phyloP scores from a whole-genome alignment of 192 early-diverging fungal genomes.

The Powellomyces hirtus region DNA sequence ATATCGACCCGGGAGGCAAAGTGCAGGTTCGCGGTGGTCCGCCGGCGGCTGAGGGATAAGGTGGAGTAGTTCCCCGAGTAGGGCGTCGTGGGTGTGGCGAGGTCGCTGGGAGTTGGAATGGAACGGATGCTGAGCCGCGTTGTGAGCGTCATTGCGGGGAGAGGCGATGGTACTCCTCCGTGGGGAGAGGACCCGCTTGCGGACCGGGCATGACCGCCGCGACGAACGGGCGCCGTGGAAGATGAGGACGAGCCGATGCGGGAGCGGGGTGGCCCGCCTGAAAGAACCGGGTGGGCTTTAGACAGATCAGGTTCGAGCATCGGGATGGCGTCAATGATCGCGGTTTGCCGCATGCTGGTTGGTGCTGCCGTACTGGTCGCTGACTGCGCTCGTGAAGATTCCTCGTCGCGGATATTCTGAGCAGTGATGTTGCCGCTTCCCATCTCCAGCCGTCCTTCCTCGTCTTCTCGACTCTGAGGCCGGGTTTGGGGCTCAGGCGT shows the following conservation, averaged over 20 bases:
- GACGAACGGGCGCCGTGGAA: neutral
- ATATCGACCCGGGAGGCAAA: neutral
- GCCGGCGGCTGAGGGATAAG: conserved; percentile 1
- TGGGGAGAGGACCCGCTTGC: neutral
- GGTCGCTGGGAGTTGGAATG: conserved; percentile 1
- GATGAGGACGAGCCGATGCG: neutral
- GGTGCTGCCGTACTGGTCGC: neutral
- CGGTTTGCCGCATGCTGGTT: neutral
- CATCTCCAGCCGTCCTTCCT: neutral
- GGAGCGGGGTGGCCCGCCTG: too few species aligned
- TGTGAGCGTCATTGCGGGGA: neutral
- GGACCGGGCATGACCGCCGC: neutral
- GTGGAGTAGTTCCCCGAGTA: neutral
- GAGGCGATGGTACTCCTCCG: neutral
- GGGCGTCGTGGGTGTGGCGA: neutral
- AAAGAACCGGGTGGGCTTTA: neutral
- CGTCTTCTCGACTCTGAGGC: neutral
- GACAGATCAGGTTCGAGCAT: conserved; percentile 5
- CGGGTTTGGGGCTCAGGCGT: neutral
- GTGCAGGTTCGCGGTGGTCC: neutral
- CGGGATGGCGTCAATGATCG: conserved; percentile 5
- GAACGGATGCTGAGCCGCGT: conserved; percentile 5
- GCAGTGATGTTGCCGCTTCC: neutral
- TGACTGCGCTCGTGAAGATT: neutral
- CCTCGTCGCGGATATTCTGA: neutral